Conservation (phyloP, 352 stramenopile species). For the Phytopythium chamaehyphon region DNA sequence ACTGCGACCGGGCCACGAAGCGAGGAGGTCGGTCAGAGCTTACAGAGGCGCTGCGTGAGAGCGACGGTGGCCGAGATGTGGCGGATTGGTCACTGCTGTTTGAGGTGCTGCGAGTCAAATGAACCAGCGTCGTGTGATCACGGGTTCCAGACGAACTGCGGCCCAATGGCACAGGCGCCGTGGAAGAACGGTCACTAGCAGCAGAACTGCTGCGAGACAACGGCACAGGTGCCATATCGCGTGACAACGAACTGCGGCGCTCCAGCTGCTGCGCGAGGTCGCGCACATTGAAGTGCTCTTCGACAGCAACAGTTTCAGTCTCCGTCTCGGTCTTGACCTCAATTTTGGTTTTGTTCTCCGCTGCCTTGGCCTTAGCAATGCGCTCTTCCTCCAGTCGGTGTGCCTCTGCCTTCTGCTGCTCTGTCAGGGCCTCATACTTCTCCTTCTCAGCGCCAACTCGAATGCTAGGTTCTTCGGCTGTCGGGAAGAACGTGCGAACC, state of each 20-base stretch:
- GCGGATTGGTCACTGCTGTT: slow-evolving; percentile 1
- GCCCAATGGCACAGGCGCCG: neutral
- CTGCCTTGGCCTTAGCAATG: neutral
- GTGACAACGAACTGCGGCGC: slow-evolving; percentile 2
- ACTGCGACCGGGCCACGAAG: slow-evolving; percentile 2
- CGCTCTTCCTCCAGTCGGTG: slow-evolving; percentile 10
- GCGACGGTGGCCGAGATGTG: neutral
- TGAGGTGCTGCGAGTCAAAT: slow-evolving; percentile 1
- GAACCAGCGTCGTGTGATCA: neutral
- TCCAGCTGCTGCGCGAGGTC: slow-evolving; percentile 4
- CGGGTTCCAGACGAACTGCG: neutral
- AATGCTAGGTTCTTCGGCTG: slow-evolving; percentile 34
- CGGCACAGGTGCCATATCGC: neutral
- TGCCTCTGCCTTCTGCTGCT: slow-evolving; percentile 29
- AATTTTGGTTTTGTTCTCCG: neutral
- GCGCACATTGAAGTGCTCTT: slow-evolving; percentile 6
- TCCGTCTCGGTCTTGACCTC: too few species aligned
- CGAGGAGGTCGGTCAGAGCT: slow-evolving; percentile 6
- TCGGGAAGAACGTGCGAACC: slow-evolving; percentile 47
- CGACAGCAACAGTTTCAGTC: neutral
- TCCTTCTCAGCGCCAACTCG: slow-evolving; percentile 40
- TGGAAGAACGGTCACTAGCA: neutral
- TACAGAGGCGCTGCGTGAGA: neutral
- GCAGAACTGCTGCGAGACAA: slow-evolving; percentile 4
- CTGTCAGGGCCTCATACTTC: slow-evolving; percentile 50